Percentiles rank a stretch among this genome's conserved stretches.
Evolutionary conservation across 495 filamentous ascomycete genomes (phyloP).

Genomic region (Neurospora sp.): DNA sequence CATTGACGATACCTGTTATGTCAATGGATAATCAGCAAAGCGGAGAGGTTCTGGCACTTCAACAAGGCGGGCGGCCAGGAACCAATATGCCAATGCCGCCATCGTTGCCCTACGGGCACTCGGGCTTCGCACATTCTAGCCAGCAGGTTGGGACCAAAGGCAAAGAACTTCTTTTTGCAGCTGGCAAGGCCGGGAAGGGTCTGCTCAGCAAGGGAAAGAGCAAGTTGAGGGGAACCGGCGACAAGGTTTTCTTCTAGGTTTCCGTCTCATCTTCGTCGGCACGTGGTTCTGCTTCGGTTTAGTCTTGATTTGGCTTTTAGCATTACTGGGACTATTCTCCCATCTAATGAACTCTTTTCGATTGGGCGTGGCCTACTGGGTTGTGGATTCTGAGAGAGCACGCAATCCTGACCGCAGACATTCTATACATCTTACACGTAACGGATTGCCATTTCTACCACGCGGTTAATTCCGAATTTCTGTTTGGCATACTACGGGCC

Average conservation of each 20-base stretch:
- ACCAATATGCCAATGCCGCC: conserved; percentile 19
- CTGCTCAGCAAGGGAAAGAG: conserved; percentile 78
- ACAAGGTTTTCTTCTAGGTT: conserved; percentile 65
- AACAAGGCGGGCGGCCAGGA: conserved; percentile 25
- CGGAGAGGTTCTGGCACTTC: conserved; percentile 8
- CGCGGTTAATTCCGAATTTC: neutral
- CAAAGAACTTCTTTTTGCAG: conserved; percentile 75
- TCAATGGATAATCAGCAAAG: conserved; percentile 18
- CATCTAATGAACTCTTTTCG: neutral
- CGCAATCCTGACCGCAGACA: neutral
- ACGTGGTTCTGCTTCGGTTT: conserved; percentile 3
- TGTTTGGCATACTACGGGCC: neutral
- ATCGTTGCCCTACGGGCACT: conserved; percentile 11
- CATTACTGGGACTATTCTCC: neutral
- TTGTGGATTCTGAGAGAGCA: neutral
- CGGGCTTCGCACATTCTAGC: conserved; percentile 27
- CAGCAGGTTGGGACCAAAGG: conserved; percentile 59
- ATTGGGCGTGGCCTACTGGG: neutral
- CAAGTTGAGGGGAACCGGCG: conserved; percentile 52
- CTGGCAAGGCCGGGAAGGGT: conserved; percentile 76
- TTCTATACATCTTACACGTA: neutral
- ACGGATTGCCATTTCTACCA: neutral
- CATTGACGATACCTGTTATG: conserved; percentile 16
- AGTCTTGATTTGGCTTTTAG: conserved; percentile 3
- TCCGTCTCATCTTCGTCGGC: conserved; percentile 11